Conservation (phyloP, 2,329 filamentous ascomycete species). For the Exophiala aquamarina region DNA sequence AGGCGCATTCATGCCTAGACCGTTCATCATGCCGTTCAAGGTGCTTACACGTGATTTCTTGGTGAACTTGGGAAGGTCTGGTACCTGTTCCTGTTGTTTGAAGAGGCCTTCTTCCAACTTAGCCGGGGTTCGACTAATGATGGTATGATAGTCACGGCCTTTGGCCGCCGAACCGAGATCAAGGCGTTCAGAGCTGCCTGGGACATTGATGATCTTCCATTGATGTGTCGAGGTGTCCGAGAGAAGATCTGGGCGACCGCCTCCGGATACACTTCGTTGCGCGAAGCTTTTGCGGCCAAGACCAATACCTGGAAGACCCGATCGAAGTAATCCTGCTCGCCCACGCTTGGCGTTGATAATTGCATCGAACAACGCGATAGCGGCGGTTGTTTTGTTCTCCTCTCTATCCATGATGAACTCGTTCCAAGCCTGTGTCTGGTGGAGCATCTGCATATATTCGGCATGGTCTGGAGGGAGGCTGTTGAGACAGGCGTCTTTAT, state of each 20-base stretch:
- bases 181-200: conserved; percentile 50
- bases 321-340: conserved; percentile 50
- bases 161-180: conserved; percentile 17
- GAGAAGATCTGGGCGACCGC: conserved; percentile 55
- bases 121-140: conserved; percentile 69
- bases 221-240: conserved; percentile 63
- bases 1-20: conserved; percentile 27
- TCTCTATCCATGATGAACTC: conserved; percentile 67
- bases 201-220: conserved; percentile 62
- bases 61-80: conserved; percentile 15
- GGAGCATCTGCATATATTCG: conserved; percentile 62
- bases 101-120: conserved; percentile 75
- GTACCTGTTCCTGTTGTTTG: conserved; percentile 26
- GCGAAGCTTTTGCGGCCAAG: conserved; percentile 21
- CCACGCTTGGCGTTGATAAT: conserved; percentile 66
- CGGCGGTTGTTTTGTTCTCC: conserved; percentile 44
- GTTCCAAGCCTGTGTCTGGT: conserved; percentile 66
- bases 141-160: conserved; percentile 58
- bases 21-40: conserved; percentile 21
- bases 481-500: conserved; percentile 65
- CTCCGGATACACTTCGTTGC: conserved; percentile 35
- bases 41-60: conserved; percentile 16
- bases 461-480: conserved; percentile 64
- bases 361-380: conserved; percentile 63
- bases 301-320: conserved; percentile 13